Base-by-base conservation (phyloP, 495 filamentous ascomycete genomes). In the Aspergillus hancockii region DNA sequence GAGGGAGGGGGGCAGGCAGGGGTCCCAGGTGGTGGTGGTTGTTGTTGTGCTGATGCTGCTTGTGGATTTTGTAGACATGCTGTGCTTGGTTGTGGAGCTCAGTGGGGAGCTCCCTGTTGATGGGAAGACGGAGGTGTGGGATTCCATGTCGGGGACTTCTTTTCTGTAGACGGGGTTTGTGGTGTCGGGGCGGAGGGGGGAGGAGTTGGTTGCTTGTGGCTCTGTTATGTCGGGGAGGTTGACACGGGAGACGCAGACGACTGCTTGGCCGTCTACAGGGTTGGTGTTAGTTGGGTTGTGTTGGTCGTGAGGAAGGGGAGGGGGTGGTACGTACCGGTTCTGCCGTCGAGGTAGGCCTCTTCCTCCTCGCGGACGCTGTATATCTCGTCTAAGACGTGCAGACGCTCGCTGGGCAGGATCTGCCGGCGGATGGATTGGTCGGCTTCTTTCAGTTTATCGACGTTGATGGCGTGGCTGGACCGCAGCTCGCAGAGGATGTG, bases 361-460 rank as follows among this genome's bases (percentile, higher is more conserved):
- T 91, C 85, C 45, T 73, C 67, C 59, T 78, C 78, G 9, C 87
- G 84, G 10, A 90, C 80, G 50, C 77, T 80, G 68, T 89, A 90
- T 12, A 89, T 79, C 64, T 89, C 86, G 58, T 84, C 83, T 30
- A 91, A 53, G 18, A 79, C 67, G n/a, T 71, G 65, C 19, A 77
- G 53, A 30, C 76, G 71, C 41, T 76, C 71, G 16, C 53, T 47
- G 28, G 75, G 76, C 9, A 62, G 59, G 54, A 79, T 76, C 41
- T 76, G 74, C 30, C 74, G 75, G 18, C 76, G 71, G 30, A 79
- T 75, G 13, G 75, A 69, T 55, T 79, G 75, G 50, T 77, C 75
- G 41, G 73, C 71, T 60, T 75, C 73, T 52, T 66, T 73, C 18
- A 79, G 66, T 53, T 67, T 70, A 9, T 67, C 65, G 32, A 70